These are phyloP conservation scores for Cryptococcus wingfieldii DNA, from an alignment of 1,284 basidiomycete species.

Conservation along the genomic window DNA sequence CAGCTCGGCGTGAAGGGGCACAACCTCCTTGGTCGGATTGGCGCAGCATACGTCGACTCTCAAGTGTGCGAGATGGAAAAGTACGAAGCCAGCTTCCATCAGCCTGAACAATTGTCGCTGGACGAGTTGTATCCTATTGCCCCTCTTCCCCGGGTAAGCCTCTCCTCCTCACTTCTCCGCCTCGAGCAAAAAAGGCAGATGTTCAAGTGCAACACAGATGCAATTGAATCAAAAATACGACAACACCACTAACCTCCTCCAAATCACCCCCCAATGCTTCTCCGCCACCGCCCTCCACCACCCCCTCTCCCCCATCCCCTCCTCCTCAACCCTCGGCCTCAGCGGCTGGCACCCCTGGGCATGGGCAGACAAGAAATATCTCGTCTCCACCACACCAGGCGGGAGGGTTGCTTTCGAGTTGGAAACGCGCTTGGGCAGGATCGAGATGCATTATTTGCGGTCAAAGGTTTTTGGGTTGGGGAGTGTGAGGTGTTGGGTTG, in stretches of 20 bases:
- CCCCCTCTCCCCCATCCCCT: constrained; percentile 21
- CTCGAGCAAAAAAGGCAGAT: background rate
- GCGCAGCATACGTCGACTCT: constrained; percentile 36
- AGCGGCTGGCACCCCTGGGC: constrained; percentile 39
- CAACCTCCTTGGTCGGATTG: constrained; percentile 27
- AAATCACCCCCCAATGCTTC: constrained; percentile 31
- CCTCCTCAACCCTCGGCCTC: constrained; percentile 1
- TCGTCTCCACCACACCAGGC: constrained; percentile 35
- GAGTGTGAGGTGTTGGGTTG: constrained; percentile 37
- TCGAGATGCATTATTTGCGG: constrained; percentile 38
- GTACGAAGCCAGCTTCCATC: constrained; percentile 16
- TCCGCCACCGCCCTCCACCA: constrained; percentile 28
- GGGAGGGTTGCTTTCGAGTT: constrained; percentile 35
- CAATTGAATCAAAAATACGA: constrained; percentile 27
- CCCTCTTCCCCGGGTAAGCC: constrained; percentile 27
- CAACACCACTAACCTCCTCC: constrained; percentile 10
- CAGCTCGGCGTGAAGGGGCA: constrained; percentile 28
- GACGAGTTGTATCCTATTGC: constrained; percentile 25
- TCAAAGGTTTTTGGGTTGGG: constrained; percentile 35
- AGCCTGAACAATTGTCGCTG: constrained; percentile 3
- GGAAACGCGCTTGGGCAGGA: constrained; percentile 25
- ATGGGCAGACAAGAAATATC: constrained; percentile 41
- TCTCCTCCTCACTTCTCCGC: background rate
- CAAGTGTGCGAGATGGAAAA: constrained; percentile 42
- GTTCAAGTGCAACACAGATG: constrained; percentile 11